These are phyloP conservation scores for Ophiorrhiza pumila DNA, from an alignment of 257 asterid species.

Conservation along the genomic window DNA sequence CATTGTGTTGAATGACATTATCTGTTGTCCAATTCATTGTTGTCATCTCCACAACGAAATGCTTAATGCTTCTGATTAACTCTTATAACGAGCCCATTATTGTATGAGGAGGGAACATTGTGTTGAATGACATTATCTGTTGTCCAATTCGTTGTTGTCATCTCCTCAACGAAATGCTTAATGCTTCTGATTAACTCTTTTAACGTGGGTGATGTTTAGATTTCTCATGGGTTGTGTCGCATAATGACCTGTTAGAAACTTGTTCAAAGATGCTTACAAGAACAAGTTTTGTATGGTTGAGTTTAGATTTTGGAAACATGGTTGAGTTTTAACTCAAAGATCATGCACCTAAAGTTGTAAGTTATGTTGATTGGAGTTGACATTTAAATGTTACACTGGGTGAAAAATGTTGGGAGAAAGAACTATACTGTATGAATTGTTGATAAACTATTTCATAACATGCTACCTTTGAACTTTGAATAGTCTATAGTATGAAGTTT, in stretches of 20 bases:
- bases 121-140: background rate
- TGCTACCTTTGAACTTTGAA: too few species aligned
- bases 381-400: background rate
- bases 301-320: too few species aligned
- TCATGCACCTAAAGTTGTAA: slow-evolving; percentile 1
- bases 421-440: too few species aligned
- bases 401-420: background rate
- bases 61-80: too few species aligned
- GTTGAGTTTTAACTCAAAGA: background rate
- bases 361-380: background rate
- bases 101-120: background rate
- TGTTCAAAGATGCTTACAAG: background rate
- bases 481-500: too few species aligned
- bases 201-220: background rate
- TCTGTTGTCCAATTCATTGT: background rate
- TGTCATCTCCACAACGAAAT: too few species aligned
- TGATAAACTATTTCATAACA: background rate
- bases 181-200: background rate
- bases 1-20: background rate
- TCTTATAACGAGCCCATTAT: background rate
- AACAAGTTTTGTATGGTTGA: background rate
- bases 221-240: background rate
- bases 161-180: background rate
- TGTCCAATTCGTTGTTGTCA: background rate
- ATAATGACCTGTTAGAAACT: background rate